phyloP scores from a whole-genome alignment of 2,329 filamentous ascomycete genomes.

The Aspergillus clavatus region DNA sequence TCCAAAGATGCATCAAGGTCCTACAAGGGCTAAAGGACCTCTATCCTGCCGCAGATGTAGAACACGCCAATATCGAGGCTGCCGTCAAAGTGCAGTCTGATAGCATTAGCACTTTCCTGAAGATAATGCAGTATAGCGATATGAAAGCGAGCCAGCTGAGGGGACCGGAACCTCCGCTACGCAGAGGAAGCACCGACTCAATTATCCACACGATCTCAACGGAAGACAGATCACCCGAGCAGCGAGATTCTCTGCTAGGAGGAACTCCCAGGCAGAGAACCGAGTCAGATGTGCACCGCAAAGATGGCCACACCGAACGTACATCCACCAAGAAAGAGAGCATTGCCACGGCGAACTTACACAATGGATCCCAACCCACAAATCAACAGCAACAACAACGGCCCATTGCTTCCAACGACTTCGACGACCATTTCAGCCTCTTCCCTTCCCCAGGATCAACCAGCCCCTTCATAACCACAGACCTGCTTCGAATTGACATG shows the following conservation, averaged over 20 bases:
- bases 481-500: conserved; percentile 23
- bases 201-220: conserved; percentile 8
- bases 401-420: conserved; percentile 21
- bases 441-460: conserved; percentile 2
- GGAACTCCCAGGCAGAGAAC: neutral
- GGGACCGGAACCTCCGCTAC: neutral
- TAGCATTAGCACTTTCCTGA: conserved; percentile 25
- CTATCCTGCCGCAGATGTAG: conserved; percentile 81
- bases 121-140: conserved; percentile 29
- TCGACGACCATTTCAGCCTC: conserved; percentile 20
- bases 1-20: conserved; percentile 78
- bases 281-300: neutral
- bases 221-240: conserved; percentile 4
- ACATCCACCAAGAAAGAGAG: conserved; percentile 3
- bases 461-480: conserved; percentile 15
- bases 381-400: conserved; percentile 8
- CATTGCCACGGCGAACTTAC: neutral
- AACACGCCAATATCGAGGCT: conserved; percentile 32
- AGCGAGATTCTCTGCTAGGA: conserved; percentile 11
- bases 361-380: neutral
- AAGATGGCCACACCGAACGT: neutral
- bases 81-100: conserved; percentile 30
- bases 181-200: conserved; percentile 16
- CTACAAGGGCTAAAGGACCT: conserved; percentile 78
- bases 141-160: conserved; percentile 7